Conservation (phyloP, 495 filamentous ascomycete genomes). For the Diplogelasinospora grovesii region DNA sequence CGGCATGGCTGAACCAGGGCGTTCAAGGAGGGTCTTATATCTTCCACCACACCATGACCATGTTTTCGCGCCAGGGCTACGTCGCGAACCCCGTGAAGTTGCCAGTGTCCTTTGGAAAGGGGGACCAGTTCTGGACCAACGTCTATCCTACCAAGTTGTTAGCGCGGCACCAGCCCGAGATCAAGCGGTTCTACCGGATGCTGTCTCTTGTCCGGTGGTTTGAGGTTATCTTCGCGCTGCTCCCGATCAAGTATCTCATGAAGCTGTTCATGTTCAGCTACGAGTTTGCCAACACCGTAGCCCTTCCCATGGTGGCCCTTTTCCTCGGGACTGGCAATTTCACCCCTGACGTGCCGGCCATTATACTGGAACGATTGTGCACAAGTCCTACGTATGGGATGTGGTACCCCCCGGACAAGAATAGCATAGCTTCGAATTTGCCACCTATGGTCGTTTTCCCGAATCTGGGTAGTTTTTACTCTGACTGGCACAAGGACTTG, state of each 20-base stretch:
- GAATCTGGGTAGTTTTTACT: conserved; percentile 65
- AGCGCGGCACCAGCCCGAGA: conserved; percentile 54
- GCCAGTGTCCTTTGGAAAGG: conserved; percentile 78
- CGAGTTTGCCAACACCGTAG: conserved; percentile 69
- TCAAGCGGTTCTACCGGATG: conserved; percentile 57
- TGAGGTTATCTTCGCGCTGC: conserved; percentile 62
- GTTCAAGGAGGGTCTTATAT: conserved; percentile 75
- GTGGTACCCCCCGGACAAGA: conserved; percentile 63
- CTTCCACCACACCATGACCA: conserved; percentile 76
- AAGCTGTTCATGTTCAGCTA: conserved; percentile 64
- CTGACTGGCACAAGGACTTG: conserved; percentile 59
- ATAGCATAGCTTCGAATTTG: conserved; percentile 57
- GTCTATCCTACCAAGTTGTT: conserved; percentile 67
- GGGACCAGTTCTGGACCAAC: conserved; percentile 73
- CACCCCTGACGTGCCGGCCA: conserved; percentile 66
- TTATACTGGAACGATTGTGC: conserved; percentile 70
- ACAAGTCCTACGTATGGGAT: conserved; percentile 67
- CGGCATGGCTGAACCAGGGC: conserved; percentile 76
- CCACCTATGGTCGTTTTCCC: conserved; percentile 82
- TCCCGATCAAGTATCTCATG: conserved; percentile 66
- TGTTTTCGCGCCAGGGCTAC: conserved; percentile 64
- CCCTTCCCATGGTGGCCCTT: conserved; percentile 64
- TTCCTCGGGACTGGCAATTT: conserved; percentile 78
- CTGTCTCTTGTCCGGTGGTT: conserved; percentile 63
- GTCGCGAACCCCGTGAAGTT: conserved; percentile 64